phyloP scores from a whole-genome alignment of 164 flowering plant species.

The Amborella trichopoda region DNA sequence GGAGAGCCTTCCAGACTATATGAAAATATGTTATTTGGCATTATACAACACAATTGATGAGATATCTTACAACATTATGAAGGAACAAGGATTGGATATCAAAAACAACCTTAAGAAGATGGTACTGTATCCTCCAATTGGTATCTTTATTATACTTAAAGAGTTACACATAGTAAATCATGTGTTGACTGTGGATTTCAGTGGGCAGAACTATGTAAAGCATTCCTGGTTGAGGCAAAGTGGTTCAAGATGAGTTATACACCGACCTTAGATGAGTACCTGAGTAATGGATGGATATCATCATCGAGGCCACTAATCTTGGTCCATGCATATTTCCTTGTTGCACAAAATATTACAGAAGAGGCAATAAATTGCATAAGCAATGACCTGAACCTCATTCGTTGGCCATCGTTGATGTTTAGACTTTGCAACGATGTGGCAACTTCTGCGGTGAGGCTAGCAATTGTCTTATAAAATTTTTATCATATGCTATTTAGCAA shows the following conservation, averaged over 20 bases:
- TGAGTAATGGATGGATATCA: slow-evolving; percentile 30
- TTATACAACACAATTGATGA: slow-evolving; percentile 29
- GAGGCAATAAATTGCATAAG: slow-evolving; percentile 7
- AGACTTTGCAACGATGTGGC: slow-evolving; percentile 27
- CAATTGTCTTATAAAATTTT: not conserved
- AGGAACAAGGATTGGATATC: slow-evolving; percentile 12
- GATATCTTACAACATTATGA: slow-evolving; percentile 19
- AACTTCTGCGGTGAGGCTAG: slow-evolving; percentile 20
- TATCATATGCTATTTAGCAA: not conserved
- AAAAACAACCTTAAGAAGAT: slow-evolving; percentile 12
- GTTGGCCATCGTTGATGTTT: slow-evolving; percentile 20
- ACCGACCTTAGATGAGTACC: slow-evolving; percentile 33
- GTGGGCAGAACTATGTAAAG: slow-evolving; percentile 39
- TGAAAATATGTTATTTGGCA: no score
- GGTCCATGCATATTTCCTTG: slow-evolving; percentile 16
- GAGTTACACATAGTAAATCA: not conserved
- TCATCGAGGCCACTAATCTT: slow-evolving; percentile 12
- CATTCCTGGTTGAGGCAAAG: slow-evolving; percentile 29
- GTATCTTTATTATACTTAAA: not conserved
- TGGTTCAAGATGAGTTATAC: slow-evolving; percentile 21
- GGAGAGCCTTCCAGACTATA: slow-evolving; percentile 28
- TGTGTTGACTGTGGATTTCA: slow-evolving; percentile 2
- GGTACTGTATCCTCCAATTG: slow-evolving; percentile 8
- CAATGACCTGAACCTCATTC: slow-evolving; percentile 10
- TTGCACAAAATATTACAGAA: no score